A percentile compares a stretch with the other conserved stretches of the same genome.
phyloP scores from a whole-genome alignment of 164 flowering plant genomes.

The Pachysandra terminalis region DNA sequence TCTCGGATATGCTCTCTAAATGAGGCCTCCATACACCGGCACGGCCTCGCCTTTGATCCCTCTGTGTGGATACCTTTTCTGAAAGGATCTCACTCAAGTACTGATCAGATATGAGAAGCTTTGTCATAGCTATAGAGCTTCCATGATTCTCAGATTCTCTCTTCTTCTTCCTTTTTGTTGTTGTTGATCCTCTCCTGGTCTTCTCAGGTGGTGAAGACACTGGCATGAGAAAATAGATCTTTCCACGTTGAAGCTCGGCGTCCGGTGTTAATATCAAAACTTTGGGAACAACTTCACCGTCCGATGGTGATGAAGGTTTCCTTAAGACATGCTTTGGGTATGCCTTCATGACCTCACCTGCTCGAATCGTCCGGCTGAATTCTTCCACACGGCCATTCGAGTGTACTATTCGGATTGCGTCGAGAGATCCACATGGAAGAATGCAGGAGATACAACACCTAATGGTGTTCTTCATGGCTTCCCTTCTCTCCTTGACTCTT shows the following conservation, averaged over 20 bases:
- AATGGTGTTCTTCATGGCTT: conserved; percentile 60
- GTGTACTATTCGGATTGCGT: conserved; percentile 80
- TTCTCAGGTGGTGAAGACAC: conserved; percentile 27
- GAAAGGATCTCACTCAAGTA: conserved; percentile 77
- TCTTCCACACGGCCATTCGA: conserved; percentile 78
- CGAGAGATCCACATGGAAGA: conserved; percentile 89
- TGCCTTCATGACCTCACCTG: conserved; percentile 73
- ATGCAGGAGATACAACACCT: conserved; percentile 93
- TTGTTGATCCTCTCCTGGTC: conserved; percentile 22
- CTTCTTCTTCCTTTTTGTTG: conserved; percentile 30
- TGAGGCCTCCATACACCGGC: conserved; percentile 88
- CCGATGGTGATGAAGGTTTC: conserved; percentile 44
- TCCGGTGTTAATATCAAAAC: conserved; percentile 77
- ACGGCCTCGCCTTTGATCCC: conserved; percentile 73
- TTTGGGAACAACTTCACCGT: conserved; percentile 39
- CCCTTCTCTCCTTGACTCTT: conserved; percentile 9
- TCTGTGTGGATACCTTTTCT: conserved; percentile 63
- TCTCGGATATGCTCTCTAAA: conserved; percentile 80
- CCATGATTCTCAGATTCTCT: background rate
- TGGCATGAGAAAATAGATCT: conserved; percentile 92
- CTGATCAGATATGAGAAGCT: conserved; percentile 54
- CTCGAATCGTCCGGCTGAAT: conserved; percentile 54
- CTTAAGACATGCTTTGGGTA: conserved; percentile 82
- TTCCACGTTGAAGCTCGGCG: conserved; percentile 79
- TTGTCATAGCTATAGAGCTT: conserved; percentile 14